Evolutionary conservation across 2,329 filamentous ascomycete genomes (phyloP), one percentile per base, ranked within the genome.

Genomic region (Fusarium musae): DNA sequence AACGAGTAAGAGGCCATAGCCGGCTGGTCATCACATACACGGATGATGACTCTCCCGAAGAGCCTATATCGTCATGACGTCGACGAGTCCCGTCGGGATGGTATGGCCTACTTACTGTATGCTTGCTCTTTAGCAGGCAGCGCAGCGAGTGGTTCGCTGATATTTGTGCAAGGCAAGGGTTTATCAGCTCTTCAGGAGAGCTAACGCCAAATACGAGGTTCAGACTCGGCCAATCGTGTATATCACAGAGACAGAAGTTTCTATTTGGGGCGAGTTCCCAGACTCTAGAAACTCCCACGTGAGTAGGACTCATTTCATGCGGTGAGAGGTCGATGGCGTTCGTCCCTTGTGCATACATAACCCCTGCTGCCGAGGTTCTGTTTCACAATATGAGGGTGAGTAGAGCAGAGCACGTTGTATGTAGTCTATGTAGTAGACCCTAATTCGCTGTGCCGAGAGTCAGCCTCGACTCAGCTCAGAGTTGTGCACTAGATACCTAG

Each of bases 241-340:
- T 59, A 47, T 44, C 60, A 59, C 50, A 43, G 47, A 28, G 32
- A 52, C 49, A 46, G 28, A 19, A 47, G 30, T 34, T 74, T 76
- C 71, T 76, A 75, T 76, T 70, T 71, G 52, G 59, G 44, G 65
- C 15, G 42, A 58, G 17, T 36, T 23, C 39, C 57, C 54, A 73
- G 69, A 69, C 68, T 74, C 61, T 40, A 72, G n/a, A 39, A 23
- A 17, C 26, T 71, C 47, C 75, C 75, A 76, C 71, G 71, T 69
- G 74, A 73, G 63, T 64, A 46, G 54, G 53, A 70, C 75, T 59
- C 44, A 54, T 39, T 58, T 56, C 47, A 66, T 75, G 75, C 59
- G 26, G 75, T 76, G 75, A 40, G 66, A 73, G 69, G 66, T 64
- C 60, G 73, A 77, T 77, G 75, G 75, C 71, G 75, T 77, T 63